These are phyloP conservation scores for Aurinia saxatilis DNA, from an alignment of 345 rosid species.

Conservation along the genomic window DNA sequence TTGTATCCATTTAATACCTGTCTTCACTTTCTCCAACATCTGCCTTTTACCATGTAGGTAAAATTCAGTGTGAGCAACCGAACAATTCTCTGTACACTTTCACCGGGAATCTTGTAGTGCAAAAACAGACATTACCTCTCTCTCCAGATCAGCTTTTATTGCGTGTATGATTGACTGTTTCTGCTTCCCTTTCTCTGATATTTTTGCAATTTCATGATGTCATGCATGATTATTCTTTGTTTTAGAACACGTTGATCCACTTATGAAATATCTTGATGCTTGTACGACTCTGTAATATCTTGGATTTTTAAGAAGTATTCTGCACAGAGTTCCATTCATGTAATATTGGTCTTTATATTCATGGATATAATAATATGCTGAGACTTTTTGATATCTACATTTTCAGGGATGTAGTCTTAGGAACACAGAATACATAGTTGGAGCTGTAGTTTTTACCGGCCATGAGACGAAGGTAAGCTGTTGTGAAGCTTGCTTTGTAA, in stretches of 20 bases:
- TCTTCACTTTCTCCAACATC: conserved; percentile 8
- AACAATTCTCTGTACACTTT: conserved; percentile 96
- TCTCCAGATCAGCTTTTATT: conserved; percentile 88
- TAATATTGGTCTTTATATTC: background rate
- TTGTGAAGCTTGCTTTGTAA: conserved; percentile 15
- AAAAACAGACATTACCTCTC: conserved; percentile 87
- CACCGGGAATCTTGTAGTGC: conserved; percentile 87
- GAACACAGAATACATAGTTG: conserved; percentile 88
- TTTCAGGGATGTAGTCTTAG: conserved; percentile 98
- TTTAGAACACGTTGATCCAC: background rate
- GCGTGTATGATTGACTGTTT: conserved; percentile 52
- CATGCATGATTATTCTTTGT: background rate
- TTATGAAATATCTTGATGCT: background rate
- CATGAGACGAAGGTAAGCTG: conserved; percentile 90
- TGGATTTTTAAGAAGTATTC: background rate
- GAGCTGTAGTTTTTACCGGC: conserved; percentile 87
- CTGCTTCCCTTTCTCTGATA: conserved; percentile 2
- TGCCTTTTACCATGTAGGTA: conserved; percentile 55
- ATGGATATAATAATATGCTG: conserved; percentile 5
- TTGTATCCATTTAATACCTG: background rate
- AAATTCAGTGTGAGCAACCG: conserved; percentile 98
- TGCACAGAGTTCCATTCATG: background rate
- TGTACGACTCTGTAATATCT: background rate
- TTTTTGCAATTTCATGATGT: conserved; percentile 7
- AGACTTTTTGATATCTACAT: conserved; percentile 8